A percentile compares a stretch with the other conserved stretches of the same genome.
Conservation (phyloP, 768 basidiomycete species). For the Coprinopsis sp. region DNA sequence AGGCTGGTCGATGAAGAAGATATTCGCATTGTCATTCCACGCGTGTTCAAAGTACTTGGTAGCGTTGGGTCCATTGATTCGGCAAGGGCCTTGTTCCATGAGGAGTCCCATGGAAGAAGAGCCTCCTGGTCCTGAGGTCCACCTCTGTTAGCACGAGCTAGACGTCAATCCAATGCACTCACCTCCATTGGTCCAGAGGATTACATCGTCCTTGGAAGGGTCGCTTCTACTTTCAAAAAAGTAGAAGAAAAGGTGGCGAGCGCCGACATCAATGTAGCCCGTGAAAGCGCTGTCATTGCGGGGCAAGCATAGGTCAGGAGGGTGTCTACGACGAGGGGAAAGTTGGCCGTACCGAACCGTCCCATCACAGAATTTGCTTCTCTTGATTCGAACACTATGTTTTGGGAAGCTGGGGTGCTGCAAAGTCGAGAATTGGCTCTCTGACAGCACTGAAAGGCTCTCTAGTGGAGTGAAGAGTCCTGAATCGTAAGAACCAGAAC, state of each 20-base stretch:
- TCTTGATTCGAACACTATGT: conserved; percentile 56
- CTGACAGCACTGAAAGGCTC: conserved; percentile 8
- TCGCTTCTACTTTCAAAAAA: conserved; percentile 70
- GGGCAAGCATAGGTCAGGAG: not conserved
- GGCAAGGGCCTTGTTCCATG: conserved; percentile 75
- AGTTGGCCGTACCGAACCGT: conserved; percentile 43
- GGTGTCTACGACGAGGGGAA: too few relatives aligned
- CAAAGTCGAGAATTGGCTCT: conserved; percentile 18
- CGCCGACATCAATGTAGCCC: conserved; percentile 62
- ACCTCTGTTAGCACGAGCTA: not conserved
- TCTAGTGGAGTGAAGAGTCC: conserved; percentile 11
- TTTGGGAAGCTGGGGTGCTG: conserved; percentile 46
- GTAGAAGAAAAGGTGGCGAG: conserved; percentile 69
- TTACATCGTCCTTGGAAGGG: conserved; percentile 55
- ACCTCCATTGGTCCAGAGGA: conserved; percentile 12
- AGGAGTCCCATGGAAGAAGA: conserved; percentile 55
- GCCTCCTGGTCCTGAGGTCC: conserved; percentile 34
- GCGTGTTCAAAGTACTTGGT: conserved; percentile 53
- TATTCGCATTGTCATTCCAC: conserved; percentile 65
- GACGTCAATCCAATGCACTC: not conserved
- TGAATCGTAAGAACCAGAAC: too few relatives aligned
- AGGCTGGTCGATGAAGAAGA: conserved; percentile 62
- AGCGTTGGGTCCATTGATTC: conserved; percentile 45
- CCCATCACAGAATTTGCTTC: conserved; percentile 52
- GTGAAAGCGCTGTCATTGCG: conserved; percentile 45